Percentiles rank a stretch among this genome's conserved stretches.
Evolutionary conservation across 1,139 yeast genomes (phyloP).

Genomic region (Saccharomyces uvarum): DNA sequence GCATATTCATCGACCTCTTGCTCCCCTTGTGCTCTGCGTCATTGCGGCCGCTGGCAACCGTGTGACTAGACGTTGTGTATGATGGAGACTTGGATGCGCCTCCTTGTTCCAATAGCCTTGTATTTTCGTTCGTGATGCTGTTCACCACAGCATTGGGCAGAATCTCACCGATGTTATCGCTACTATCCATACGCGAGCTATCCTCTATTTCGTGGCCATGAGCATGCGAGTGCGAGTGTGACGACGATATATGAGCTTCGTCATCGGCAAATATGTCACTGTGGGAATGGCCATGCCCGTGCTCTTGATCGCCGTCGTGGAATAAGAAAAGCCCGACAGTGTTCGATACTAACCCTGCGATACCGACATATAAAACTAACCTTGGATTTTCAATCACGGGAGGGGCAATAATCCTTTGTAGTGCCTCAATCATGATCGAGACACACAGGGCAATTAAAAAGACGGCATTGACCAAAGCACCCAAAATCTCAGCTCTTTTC

Average conservation of each 20-base stretch:
- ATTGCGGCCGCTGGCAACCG: neutral
- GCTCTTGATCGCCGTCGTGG: constrained; percentile 83
- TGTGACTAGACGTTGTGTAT: constrained; percentile 8
- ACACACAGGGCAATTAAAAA: constrained; percentile 86
- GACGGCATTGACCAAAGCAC: constrained; percentile 93
- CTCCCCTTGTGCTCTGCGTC: neutral
- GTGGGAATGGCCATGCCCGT: constrained; percentile 31
- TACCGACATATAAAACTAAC: constrained; percentile 73
- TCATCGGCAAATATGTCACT: neutral
- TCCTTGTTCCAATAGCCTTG: constrained; percentile 31
- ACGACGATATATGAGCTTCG: constrained; percentile 65
- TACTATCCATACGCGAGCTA: neutral
- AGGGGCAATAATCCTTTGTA: constrained; percentile 80
- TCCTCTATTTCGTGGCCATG: neutral
- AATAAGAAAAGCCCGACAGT: constrained; percentile 75
- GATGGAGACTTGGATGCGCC: neutral
- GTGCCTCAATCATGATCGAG: constrained; percentile 84
- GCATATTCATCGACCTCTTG: constrained; percentile 78
- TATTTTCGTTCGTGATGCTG: constrained; percentile 25
- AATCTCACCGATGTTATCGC: constrained; percentile 17
- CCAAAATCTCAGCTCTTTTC: constrained; percentile 92
- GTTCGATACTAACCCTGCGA: constrained; percentile 75
- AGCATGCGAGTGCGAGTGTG: constrained; percentile 72
- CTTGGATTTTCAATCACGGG: constrained; percentile 72
- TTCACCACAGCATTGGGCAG: constrained; percentile 24